Evolutionary conservation across 2,329 filamentous ascomycete genomes (phyloP).

Genomic region (Penicillium sp.): DNA sequence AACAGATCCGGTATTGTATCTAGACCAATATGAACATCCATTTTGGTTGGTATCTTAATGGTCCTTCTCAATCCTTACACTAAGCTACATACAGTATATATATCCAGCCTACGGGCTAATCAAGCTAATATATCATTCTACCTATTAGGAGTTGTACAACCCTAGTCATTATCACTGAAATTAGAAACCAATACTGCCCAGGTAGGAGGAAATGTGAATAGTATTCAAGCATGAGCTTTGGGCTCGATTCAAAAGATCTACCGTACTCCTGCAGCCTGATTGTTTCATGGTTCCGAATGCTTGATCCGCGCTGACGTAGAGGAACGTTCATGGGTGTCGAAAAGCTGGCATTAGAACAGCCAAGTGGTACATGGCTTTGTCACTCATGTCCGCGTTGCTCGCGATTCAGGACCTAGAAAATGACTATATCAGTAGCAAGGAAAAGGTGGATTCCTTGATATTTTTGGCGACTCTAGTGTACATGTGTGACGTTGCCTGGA

Average conservation of each 20-base stretch:
- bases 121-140: too few species aligned
- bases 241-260: conserved; percentile 53
- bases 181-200: too few species aligned
- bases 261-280: conserved; percentile 78
- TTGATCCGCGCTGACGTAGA: conserved; percentile 97
- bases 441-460: conserved; percentile 84
- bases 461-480: conserved; percentile 73
- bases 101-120: too few species aligned
- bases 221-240: too few species aligned
- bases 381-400: conserved; percentile 91
- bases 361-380: conserved; percentile 85
- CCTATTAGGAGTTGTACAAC: too few species aligned
- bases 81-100: too few species aligned
- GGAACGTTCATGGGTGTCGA: conserved; percentile 84
- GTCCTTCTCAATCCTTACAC: too few species aligned
- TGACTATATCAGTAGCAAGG: conserved; percentile 74
- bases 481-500: conserved; percentile 81
- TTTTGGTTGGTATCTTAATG: conserved; percentile 68
- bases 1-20: conserved; percentile 67
- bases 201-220: too few species aligned
- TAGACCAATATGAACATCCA: conserved; percentile 86
- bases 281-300: conserved; percentile 75
- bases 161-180: too few species aligned
- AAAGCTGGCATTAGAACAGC: conserved; percentile 70
- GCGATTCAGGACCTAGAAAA: conserved; percentile 80